Conservation (phyloP, 257 asterid genomes). For the Solanum clarkiae region DNA sequence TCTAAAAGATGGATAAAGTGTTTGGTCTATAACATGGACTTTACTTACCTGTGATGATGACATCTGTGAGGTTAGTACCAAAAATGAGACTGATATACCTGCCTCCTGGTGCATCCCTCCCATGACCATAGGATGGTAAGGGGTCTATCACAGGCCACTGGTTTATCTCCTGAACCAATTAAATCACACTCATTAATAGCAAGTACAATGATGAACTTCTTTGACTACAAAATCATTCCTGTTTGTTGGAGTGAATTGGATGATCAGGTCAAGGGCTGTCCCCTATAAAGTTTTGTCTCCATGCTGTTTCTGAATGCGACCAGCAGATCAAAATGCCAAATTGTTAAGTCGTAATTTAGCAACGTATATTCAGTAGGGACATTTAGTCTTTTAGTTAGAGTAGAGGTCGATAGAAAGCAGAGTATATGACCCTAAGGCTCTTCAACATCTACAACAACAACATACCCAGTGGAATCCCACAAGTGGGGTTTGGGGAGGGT, state of each 20-base stretch:
- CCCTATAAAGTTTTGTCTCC: background rate
- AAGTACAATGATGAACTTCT: background rate
- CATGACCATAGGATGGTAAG: conserved; percentile 80
- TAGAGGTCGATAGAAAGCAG: background rate
- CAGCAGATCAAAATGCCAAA: background rate
- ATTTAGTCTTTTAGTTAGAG: background rate
- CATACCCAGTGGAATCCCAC: too few relatives aligned
- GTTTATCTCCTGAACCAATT: conserved; percentile 44
- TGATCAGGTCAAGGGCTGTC: background rate
- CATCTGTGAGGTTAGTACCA: conserved; percentile 80
- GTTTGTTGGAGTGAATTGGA: background rate
- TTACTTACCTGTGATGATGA: conserved; percentile 51
- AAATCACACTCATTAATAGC: background rate
- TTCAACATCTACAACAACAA: too few relatives aligned
- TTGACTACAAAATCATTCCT: background rate
- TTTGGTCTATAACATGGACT: background rate
- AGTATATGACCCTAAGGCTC: background rate
- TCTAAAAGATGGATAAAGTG: background rate
- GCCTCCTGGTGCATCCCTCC: conserved; percentile 85
- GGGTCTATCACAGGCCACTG: conserved; percentile 71
- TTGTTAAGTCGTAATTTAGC: background rate
- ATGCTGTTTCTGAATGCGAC: background rate
- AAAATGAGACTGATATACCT: conserved; percentile 74
- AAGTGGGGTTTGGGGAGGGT: too few relatives aligned
- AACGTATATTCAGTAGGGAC: background rate